Conservation (phyloP, 257 asterid genomes). For the Fraxinus cuspidata region DNA sequence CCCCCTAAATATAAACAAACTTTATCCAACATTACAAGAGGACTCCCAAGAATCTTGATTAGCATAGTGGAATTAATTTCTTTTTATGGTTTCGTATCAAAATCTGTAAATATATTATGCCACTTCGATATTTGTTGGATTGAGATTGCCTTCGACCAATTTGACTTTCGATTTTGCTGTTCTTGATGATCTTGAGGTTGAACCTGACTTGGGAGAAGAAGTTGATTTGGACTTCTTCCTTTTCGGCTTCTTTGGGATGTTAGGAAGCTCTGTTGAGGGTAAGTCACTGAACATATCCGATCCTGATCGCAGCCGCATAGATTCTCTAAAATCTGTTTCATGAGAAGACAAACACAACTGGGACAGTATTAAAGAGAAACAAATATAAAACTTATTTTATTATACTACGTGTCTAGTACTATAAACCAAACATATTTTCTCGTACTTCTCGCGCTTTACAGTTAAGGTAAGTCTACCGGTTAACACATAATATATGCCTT, state of each 20-base stretch:
- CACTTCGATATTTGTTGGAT: neutral
- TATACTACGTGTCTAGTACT: neutral
- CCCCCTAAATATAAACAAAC: neutral
- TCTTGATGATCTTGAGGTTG: neutral
- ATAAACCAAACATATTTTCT: too few species aligned
- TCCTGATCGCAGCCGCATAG: neutral
- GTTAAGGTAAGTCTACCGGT: neutral
- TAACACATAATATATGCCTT: neutral
- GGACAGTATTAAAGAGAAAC: neutral
- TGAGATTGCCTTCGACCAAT: neutral
- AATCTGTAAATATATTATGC: neutral
- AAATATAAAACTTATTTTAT: neutral
- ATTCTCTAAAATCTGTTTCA: neutral
- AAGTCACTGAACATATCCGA: neutral
- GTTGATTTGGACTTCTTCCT: neutral
- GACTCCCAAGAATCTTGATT: neutral
- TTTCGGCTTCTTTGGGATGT: neutral
- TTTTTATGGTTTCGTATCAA: neutral
- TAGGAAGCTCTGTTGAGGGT: neutral
- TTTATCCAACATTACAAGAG: neutral
- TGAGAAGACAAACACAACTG: neutral
- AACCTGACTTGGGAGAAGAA: neutral
- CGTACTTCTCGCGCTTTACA: constrained; percentile 16
- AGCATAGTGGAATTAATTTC: neutral
- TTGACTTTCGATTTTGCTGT: neutral